Evolutionary conservation across 805 yeast species (phyloP), one percentile per base, ranked within the genome.

Genomic region (Middelhovenomyces tepae): DNA sequence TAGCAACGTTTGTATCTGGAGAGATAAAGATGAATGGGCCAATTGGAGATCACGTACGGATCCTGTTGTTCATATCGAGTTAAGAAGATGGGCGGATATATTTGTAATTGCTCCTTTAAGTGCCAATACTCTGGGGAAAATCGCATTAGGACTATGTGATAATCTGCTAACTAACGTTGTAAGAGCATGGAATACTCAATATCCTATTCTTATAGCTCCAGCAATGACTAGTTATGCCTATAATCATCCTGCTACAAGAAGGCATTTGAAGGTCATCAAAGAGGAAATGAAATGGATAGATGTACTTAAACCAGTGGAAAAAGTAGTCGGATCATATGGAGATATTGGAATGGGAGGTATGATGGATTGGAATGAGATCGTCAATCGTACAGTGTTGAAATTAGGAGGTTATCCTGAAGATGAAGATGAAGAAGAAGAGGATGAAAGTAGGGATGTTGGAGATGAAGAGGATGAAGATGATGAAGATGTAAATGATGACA

Each of bases 271-370:
- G 39, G 63, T 79, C 22, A 73, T 89, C 36, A 70, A 73, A 29
- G 94, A 85, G 43, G 95, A 86, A 44, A 87, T 91, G 91, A 84
- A 89, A 22, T 89, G 93, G 89, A 78, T 89, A 42, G 94, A 85
- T 44, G 75, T 89, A n/a, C 67, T 91, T 51, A 80, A 78, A 54
- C 98, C 98, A 0, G 85, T 86, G 16, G 98, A 89, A 56, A 89
- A 89, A 57, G 94, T 89, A 4, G 75, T 81, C 51, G 85, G 94
- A 36, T 72, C 84, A 26, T 85, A 87, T 61, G 97, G 98, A 40
- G 97, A 89, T 48, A 86, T 91, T 39, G 97, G 97, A n/a, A 81
- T 91, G 85, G 97, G 98, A 31, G 97, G 98, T 35, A 91, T 91
- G 97, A 80, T 87, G 78, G 97, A 91, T 48, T 85, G 93, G 75